phyloP scores from a whole-genome alignment of 441 rosid species.

The Jatropha multifida region DNA sequence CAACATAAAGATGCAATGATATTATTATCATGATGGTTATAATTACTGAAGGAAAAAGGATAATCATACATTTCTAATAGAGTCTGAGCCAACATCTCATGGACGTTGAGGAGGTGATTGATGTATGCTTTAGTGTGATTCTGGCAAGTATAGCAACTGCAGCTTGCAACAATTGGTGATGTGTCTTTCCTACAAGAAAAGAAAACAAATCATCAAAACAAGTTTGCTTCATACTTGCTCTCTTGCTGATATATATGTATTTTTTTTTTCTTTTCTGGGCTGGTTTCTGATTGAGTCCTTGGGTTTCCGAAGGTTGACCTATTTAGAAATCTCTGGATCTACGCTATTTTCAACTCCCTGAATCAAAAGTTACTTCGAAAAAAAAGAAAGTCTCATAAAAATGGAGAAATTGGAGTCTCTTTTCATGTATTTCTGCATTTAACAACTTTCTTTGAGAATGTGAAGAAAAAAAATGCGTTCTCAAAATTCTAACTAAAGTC shows the following conservation, averaged over 20 bases:
- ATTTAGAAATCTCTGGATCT: too few relatives aligned
- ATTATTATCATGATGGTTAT: neutral
- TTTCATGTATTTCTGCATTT: neutral
- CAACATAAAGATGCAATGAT: constrained; percentile 17
- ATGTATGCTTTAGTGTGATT: constrained; percentile 75
- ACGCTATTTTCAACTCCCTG: too few relatives aligned
- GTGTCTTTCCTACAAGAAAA: constrained; percentile 55
- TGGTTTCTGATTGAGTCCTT: too few relatives aligned
- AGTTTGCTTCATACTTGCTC: neutral
- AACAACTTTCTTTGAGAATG: neutral
- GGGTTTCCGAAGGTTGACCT: too few relatives aligned
- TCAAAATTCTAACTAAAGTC: neutral
- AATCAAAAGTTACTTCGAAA: too few relatives aligned
- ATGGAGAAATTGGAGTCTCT: neutral
- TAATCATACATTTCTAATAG: constrained; percentile 62
- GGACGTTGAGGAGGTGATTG: constrained; percentile 73
- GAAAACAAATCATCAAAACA: neutral
- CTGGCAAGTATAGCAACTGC: constrained; percentile 67
- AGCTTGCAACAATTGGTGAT: constrained; percentile 47
- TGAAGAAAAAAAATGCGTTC: neutral
- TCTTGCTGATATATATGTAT: neutral
- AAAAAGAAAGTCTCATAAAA: too few relatives aligned
- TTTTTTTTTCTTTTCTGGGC: too few relatives aligned
- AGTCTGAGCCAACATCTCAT: constrained; percentile 78
- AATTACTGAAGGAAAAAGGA: neutral